phyloP scores from a whole-genome alignment of 345 rosid species.

The Litchi chinensis region DNA sequence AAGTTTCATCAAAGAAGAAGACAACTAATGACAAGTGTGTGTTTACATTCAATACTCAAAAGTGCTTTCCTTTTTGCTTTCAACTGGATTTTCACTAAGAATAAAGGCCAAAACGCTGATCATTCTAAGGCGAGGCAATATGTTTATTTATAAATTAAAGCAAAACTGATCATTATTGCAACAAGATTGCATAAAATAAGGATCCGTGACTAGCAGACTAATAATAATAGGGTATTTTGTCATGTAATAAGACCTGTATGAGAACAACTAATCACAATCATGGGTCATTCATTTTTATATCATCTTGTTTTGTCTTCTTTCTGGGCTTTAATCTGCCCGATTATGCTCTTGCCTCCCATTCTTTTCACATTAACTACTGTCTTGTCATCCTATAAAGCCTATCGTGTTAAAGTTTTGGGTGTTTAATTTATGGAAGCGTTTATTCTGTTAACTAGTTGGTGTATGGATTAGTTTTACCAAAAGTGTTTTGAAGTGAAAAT shows the following conservation, averaged over 20 bases:
- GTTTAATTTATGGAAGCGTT: neutral
- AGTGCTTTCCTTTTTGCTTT: neutral
- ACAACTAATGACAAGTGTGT: neutral
- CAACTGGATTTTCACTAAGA: neutral
- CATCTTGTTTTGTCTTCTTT: conserved; percentile 22
- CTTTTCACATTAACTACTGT: neutral
- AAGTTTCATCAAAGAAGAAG: neutral
- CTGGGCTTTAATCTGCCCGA: neutral
- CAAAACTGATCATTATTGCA: conserved; percentile 3
- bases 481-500: neutral
- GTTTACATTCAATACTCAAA: neutral
- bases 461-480: neutral
- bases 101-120: neutral
- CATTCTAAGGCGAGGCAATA: neutral
- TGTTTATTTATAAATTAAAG: neutral
- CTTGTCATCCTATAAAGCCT: conserved; percentile 9
- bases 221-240: conserved; percentile 23
- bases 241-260: conserved; percentile 17
- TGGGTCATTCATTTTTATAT: conserved; percentile 1
- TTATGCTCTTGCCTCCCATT: neutral
- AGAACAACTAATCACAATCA: conserved; percentile 29
- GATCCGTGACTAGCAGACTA: conserved; percentile 35
- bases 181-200: conserved; percentile 22
- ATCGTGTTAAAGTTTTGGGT: neutral
- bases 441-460: neutral